Evolutionary conservation across 768 basidiomycete genomes (phyloP), one percentile per base, ranked within the genome.

Genomic region (Grammothele lineata): DNA sequence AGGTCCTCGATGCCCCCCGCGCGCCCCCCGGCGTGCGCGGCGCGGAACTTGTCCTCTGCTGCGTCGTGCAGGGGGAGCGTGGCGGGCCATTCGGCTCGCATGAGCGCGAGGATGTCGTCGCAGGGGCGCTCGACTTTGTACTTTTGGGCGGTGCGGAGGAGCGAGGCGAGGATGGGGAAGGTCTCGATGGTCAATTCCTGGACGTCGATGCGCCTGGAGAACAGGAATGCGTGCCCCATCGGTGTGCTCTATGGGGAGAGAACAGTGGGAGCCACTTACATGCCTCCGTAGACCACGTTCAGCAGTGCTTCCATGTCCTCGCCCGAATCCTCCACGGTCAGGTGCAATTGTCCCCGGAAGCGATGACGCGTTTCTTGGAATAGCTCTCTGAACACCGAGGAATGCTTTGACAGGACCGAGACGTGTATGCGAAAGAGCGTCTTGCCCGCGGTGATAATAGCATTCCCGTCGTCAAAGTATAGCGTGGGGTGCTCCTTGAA

Each of bases 391-490:
- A 64, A 49, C 3, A 62, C 54, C 17, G 51, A 27, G 1, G 61
- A 62, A 25, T 62, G 58, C 17, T 55, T 55, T 24, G 61, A 48
- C 2, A 64, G 45, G n/a, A 64, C 43, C 12, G 58, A 62, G 2
- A 37, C 49, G 39, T 64, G 62, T 30, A 62, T 57, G 48, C 62
- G 55, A 48, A 61, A 62, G 17, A 58, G 42, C 11, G 40, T 50
- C n/a, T 54, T 32, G 8, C 48, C 48, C 4, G 47, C 36, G 23
- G 47, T 37, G 18, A 67, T 42, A 25, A 67, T 55, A 37, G 65
- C 45, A 47, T 67, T 66, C n/a, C 66, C 66, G 39, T 67, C 66
- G 30, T 58, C 53, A 21, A 61, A 56, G 43, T 64, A 66, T n/a
- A 67, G 58, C 10, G 61, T 40, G 4, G 56, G 53, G 46, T 65